Evolutionary conservation across 768 basidiomycete species (phyloP).

Genomic region (Lanmaoa rubissima): DNA sequence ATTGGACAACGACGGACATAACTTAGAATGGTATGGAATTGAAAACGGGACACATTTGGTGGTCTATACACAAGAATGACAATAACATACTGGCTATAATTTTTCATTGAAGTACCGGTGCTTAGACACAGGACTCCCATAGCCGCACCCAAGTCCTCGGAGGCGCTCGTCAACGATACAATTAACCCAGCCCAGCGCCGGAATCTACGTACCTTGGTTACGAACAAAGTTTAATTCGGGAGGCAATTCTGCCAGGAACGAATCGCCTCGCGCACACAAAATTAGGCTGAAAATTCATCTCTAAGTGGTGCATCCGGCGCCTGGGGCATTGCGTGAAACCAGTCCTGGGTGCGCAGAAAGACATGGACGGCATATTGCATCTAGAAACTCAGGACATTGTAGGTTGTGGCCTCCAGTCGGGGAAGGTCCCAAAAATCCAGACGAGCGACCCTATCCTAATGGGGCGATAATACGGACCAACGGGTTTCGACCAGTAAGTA

Average conservation of each 20-base stretch:
- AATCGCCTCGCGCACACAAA: constrained; percentile 6
- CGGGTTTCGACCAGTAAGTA: constrained; percentile 40
- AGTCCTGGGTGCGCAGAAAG: constrained; percentile 15
- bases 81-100: not conserved
- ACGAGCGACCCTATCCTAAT: constrained; percentile 31
- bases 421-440: constrained; percentile 26
- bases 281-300: constrained; percentile 1
- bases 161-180: constrained; percentile 8
- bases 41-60: constrained; percentile 48
- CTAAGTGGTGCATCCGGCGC: constrained; percentile 2
- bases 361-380: constrained; percentile 2
- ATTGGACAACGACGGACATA: constrained; percentile 50
- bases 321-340: constrained; percentile 8
- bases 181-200: not conserved
- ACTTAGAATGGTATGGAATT: constrained; percentile 71
- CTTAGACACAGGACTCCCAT: constrained; percentile 9
- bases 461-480: constrained; percentile 36
- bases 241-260: not conserved
- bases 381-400: constrained; percentile 20
- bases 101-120: not conserved
- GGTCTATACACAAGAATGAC: constrained; percentile 23
- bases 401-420: constrained; percentile 15
- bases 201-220: constrained; percentile 17
- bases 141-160: constrained; percentile 8
- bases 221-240: not conserved